Base-by-base conservation (phyloP, 2,329 filamentous ascomycete species). In the Alternaria panax region DNA sequence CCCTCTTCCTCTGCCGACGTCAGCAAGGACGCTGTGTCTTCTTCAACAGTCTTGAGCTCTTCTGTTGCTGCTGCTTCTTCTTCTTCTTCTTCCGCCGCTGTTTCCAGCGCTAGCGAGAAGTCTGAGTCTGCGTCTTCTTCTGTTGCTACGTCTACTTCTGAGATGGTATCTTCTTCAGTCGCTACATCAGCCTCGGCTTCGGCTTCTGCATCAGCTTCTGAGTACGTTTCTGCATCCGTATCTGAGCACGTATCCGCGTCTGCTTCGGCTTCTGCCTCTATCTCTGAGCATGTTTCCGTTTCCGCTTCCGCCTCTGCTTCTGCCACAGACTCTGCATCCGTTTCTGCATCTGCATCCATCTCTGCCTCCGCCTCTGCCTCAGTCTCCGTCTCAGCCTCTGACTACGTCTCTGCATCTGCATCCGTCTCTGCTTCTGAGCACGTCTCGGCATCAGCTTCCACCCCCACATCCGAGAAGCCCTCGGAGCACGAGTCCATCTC, bases 71-170 rank as follows among this genome's bases (percentile, higher is more conserved):
- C 36, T 22, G 57, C 48, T 25, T 43, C 47, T 9, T 28, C 47
- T 38, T 18, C 18, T 32, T 32, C 43, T 14, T 28, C 43, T 22
- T 47, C 43, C 7, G 6, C 28, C 11, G 32, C 34, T n/a, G 32
- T 40, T 7, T 62, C 62, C 45, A 55, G 46, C 36, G 50, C 30
- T 5, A 64, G 42, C 51, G 51, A 54, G 60, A 52, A 45, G 45
- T 48, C 8, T 27, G 57, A 51, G 30, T 63, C 57, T 24, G 40
- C 59, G 32, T 58, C 59, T 2, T 40, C 48, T 1, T 7, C 32
- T 1, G 30, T 32, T 12, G 24, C 32, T 40, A 38, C 34, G 0
- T 16, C 30, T 4, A 25, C 47, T 1, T 51, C 47, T 25, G 47
- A 51, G 30, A 2, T 24, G 0, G 2, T 51, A 8, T 51, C 48